Percentiles rank a stretch among this genome's conserved stretches.
Conservation (phyloP, 2,329 filamentous ascomycete species). For the Dactylonectria macrodidyma region DNA sequence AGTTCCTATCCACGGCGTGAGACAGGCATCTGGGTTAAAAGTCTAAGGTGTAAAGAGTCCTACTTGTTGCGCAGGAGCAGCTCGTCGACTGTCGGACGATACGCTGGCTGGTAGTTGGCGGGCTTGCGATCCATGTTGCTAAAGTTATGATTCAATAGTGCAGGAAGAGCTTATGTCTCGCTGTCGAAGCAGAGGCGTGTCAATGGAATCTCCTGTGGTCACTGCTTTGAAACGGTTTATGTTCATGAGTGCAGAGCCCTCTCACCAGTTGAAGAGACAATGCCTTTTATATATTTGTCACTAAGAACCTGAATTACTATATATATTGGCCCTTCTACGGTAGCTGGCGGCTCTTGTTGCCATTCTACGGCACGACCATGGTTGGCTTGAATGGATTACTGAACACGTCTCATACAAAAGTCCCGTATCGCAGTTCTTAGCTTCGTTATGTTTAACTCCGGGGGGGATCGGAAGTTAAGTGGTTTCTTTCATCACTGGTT, state of each 20-base stretch:
- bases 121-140: not conserved
- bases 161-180: not conserved
- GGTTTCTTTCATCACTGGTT: not conserved
- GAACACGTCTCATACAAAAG: not conserved
- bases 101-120: not conserved
- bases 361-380: not conserved
- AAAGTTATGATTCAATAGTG: not conserved
- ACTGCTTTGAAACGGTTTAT: not conserved
- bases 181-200: not conserved
- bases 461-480: not conserved
- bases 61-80: not conserved
- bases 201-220: not conserved
- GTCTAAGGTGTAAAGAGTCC: not conserved
- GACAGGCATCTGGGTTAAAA: not conserved
- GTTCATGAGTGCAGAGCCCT: not conserved
- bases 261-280: not conserved
- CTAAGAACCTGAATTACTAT: not conserved
- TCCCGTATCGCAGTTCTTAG: not conserved
- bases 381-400: not conserved
- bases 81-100: not conserved
- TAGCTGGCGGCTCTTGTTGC: not conserved
- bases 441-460: not conserved
- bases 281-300: not conserved
- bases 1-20: not conserved
- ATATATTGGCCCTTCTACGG: not conserved